Evolutionary conservation across 768 basidiomycete genomes (phyloP).

Genomic region (Rhodotorula toruloides): DNA sequence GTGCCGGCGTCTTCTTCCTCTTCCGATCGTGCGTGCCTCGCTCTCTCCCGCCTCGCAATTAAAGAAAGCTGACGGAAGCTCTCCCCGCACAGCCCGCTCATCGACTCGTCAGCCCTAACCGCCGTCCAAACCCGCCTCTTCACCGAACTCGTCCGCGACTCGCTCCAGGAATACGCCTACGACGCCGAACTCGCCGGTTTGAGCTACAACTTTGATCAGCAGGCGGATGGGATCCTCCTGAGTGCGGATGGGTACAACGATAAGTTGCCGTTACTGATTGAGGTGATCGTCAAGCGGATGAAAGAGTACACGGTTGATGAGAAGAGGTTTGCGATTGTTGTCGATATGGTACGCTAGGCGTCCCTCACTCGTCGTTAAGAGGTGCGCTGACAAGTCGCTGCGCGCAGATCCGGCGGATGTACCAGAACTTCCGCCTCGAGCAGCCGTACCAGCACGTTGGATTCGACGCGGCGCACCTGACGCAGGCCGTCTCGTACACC

Average conservation of each 20-base stretch:
- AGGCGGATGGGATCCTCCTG: conserved; percentile 63
- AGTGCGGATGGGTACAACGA: conserved; percentile 82
- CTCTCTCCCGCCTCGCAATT: too few species aligned
- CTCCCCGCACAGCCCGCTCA: conserved; percentile 44
- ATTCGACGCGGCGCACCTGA: conserved; percentile 65
- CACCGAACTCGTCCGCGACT: conserved; percentile 77
- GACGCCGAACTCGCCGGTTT: conserved; percentile 89
- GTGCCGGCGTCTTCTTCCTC: conserved; percentile 69
- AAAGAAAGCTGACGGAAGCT: background rate
- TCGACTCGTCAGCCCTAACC: conserved; percentile 57
- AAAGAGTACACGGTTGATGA: conserved; percentile 60
- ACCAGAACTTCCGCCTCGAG: conserved; percentile 79
- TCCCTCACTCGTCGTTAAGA: background rate
- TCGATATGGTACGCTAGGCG: conserved; percentile 63
- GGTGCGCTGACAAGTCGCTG: background rate
- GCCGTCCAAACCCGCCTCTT: conserved; percentile 72
- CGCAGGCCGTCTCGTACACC: conserved; percentile 69
- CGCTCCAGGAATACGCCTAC: conserved; percentile 83
- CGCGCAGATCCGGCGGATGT: conserved; percentile 63
- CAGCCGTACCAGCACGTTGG: conserved; percentile 76
- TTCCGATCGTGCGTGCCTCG: conserved; percentile 59
- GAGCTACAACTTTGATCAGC: conserved; percentile 61
- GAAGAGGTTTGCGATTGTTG: conserved; percentile 72
- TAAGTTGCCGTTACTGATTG: conserved; percentile 67
- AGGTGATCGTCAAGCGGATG: conserved; percentile 65